phyloP scores from a whole-genome alignment of 2,329 filamentous ascomycete genomes.

The Geosmithia flava region DNA sequence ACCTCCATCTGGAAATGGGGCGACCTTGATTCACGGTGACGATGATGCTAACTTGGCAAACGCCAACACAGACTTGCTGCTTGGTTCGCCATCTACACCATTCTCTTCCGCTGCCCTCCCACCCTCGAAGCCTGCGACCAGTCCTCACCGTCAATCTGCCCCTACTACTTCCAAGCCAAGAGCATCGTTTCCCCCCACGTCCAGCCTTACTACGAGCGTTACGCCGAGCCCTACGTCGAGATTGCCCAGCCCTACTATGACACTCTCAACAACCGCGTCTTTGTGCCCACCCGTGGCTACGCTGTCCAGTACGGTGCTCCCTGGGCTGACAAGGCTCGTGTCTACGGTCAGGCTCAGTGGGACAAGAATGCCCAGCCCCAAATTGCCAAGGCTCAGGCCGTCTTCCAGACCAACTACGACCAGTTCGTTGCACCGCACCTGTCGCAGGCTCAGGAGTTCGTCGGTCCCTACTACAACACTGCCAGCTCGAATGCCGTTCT shows the following conservation, averaged over 20 bases:
- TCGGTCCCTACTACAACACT: conserved; percentile 62
- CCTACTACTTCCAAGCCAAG: conserved; percentile 63
- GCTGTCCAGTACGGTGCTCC: conserved; percentile 66
- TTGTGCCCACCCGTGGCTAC: conserved; percentile 55
- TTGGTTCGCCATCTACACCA: conserved; percentile 76
- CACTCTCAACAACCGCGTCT: conserved; percentile 46
- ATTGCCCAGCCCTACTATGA: conserved; percentile 64
- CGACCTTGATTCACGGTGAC: neutral
- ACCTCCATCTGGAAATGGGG: neutral
- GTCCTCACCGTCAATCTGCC: conserved; percentile 66
- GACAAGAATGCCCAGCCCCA: conserved; percentile 65
- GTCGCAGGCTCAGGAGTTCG: conserved; percentile 39
- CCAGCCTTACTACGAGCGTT: conserved; percentile 73
- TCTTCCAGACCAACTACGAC: conserved; percentile 56
- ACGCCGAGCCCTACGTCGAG: conserved; percentile 74
- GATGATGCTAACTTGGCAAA: neutral
- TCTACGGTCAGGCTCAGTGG: conserved; percentile 64
- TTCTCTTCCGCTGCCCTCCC: conserved; percentile 72
- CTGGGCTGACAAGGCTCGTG: conserved; percentile 52
- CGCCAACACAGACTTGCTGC: conserved; percentile 50
- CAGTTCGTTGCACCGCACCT: conserved; percentile 63
- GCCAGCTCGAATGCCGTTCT: conserved; percentile 50
- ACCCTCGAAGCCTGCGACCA: conserved; percentile 55
- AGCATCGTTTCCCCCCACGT: conserved; percentile 57
- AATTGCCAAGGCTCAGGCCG: conserved; percentile 49